Percentiles rank a stretch among this genome's conserved stretches.
phyloP scores from a whole-genome alignment of 495 filamentous ascomycete species.

The Penicillium arizonense region DNA sequence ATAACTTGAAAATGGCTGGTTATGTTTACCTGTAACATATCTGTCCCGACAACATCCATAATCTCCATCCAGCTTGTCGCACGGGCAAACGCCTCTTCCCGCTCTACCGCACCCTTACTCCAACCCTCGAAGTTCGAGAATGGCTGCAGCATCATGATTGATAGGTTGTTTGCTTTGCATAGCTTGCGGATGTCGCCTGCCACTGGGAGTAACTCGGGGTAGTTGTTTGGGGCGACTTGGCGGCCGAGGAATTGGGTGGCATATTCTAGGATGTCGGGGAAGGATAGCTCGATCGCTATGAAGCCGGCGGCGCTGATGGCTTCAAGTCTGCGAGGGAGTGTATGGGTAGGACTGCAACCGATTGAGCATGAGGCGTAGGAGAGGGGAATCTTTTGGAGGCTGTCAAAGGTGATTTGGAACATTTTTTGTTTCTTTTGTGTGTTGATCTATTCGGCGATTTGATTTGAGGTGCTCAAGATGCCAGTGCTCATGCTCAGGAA shows the following conservation, averaged over 20 bases:
- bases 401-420: conserved; percentile 18
- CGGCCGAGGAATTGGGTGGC: conserved; percentile 48
- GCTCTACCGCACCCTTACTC: conserved; percentile 52
- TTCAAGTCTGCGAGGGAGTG: conserved; percentile 62
- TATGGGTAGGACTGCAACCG: conserved; percentile 48
- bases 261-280: conserved; percentile 71
- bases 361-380: conserved; percentile 68
- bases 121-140: conserved; percentile 83
- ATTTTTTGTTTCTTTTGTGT: conserved; percentile 9
- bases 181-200: conserved; percentile 51
- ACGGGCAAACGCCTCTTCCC: conserved; percentile 63
- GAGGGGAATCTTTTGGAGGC: conserved; percentile 52
- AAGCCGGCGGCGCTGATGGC: conserved; percentile 68
- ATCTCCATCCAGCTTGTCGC: conserved; percentile 70
- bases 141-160: conserved; percentile 74
- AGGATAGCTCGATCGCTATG: conserved; percentile 68
- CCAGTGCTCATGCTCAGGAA: neutral
- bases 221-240: conserved; percentile 55
- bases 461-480: neutral
- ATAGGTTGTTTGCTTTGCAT: conserved; percentile 51
- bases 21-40: conserved; percentile 64
- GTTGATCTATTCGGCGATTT: neutral
- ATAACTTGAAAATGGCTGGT: neutral
- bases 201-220: conserved; percentile 48
- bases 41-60: conserved; percentile 67